phyloP scores from a whole-genome alignment of 768 basidiomycete genomes.

The Saitozyma podzolica region DNA sequence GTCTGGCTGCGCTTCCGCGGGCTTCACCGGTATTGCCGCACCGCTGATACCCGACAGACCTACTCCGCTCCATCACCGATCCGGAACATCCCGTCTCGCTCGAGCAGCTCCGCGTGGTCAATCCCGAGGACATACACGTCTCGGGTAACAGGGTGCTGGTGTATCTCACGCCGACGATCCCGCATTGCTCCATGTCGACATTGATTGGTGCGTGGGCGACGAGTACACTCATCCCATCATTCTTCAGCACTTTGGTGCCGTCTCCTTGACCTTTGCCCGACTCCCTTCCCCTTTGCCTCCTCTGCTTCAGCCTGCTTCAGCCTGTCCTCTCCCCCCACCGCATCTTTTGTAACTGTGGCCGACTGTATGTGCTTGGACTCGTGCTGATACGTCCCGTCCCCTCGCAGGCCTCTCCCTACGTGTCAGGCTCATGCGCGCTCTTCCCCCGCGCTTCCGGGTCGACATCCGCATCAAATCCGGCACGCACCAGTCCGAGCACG shows the following conservation, averaged over 20 bases:
- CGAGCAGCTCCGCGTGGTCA: slow-evolving; percentile 94
- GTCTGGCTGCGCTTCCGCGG: slow-evolving; percentile 11
- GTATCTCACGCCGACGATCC: slow-evolving; percentile 96
- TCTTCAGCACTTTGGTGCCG: background rate
- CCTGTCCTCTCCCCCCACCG: background rate
- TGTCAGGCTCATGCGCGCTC: slow-evolving; percentile 80
- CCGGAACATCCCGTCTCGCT: slow-evolving; percentile 90
- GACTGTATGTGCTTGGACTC: background rate
- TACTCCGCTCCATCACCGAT: slow-evolving; percentile 87
- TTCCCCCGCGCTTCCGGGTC: slow-evolving; percentile 90
- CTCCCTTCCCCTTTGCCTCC: too few relatives aligned
- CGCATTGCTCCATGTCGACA: slow-evolving; percentile 96
- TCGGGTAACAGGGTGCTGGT: slow-evolving; percentile 67
- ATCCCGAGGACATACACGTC: slow-evolving; percentile 75
- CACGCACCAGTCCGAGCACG: slow-evolving; percentile 90
- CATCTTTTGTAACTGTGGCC: background rate
- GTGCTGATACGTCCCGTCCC: background rate
- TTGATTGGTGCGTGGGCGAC: slow-evolving; percentile 69
- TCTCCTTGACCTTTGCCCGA: too few relatives aligned
- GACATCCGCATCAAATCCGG: slow-evolving; percentile 91
- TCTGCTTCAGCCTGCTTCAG: too few relatives aligned
- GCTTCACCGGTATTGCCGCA: background rate
- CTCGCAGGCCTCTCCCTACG: slow-evolving; percentile 84
- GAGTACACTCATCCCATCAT: background rate
- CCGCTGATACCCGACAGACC: slow-evolving; percentile 59